Evolutionary conservation across 202 grass and related monocot genomes (phyloP), one percentile per base, ranked within the genome.

Genomic region (Setaria viridis): DNA sequence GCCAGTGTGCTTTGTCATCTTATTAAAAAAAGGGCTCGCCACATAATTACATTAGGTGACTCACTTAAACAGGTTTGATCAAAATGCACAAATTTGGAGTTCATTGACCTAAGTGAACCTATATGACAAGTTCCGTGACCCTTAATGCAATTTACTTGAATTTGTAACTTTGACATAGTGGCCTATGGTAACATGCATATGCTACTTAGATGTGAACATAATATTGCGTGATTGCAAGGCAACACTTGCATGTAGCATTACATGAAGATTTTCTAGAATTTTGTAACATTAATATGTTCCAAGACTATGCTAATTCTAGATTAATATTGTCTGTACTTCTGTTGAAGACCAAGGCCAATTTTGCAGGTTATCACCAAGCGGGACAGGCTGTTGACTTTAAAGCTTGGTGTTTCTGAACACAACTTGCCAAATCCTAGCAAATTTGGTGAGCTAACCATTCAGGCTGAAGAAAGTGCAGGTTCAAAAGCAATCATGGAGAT

Each of bases 401-500:
- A 89, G 83, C 87, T 89, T 93, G 92, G 90, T 70, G 68, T 82
- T 70, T 85, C 84, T 82, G 91, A 91, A 82, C 70, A 89, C 37
- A 80, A 87, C 79, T 78, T 79, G 75, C 70, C 81, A 77, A 88
- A 89, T 80, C 70, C 87, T 76, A 91, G 80, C 85, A 95, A 89
- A 78, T 95, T 87, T 89, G 88, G 93, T 72, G 85, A 91, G 42
- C 82, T 99, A 82, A 97, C 77, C 79, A 48, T 99, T 86, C 83
- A 89, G 82, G 94, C 90, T 8, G 92, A 96, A 76, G 97, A 99
- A 74, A 91, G 90, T 60, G 81, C 93, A 75, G 89, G 90, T 84
- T 94, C 97, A 89, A 99, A 99, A 92, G 93, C 92, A 71, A 86
- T 93, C 71, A 88, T 91, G 84, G 97, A 99, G 78, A 94, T 99